Percentiles rank a stretch among this genome's conserved stretches.
Conservation (phyloP, 805 yeast species). For the Lachancea quebecensis region DNA sequence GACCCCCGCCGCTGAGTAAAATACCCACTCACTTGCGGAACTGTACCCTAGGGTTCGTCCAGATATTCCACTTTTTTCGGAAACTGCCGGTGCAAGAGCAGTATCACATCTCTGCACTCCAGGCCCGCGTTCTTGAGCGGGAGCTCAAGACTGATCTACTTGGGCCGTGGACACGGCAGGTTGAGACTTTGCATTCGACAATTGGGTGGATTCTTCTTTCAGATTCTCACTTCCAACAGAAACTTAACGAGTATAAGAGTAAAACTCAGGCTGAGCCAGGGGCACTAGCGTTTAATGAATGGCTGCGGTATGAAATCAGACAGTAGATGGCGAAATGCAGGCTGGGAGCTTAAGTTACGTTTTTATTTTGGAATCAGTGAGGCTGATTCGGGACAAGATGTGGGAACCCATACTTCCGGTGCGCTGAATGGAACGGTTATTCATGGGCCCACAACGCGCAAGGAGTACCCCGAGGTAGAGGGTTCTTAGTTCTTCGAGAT, state of each 20-base stretch:
- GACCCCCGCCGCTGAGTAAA: neutral
- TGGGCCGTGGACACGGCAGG: conserved; percentile 20
- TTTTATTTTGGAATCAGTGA: too few species aligned
- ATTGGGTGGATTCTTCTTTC: neutral
- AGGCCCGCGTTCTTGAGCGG: conserved; percentile 13
- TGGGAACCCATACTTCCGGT: too few species aligned
- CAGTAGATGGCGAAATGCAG: neutral
- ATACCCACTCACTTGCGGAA: conserved; percentile 15
- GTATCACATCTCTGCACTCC: conserved; percentile 15
- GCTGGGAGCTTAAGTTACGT: too few species aligned
- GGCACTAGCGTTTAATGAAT: neutral
- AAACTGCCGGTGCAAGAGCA: conserved; percentile 17
- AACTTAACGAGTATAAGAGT: neutral
- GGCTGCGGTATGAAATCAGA: neutral
- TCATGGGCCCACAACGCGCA: too few species aligned
- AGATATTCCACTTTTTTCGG: conserved; percentile 18
- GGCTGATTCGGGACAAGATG: too few species aligned
- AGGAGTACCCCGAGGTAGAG: neutral
- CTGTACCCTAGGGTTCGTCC: conserved; percentile 21
- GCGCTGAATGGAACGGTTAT: too few species aligned
- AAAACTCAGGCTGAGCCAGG: neutral
- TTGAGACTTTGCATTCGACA: conserved; percentile 16
- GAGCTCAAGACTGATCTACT: conserved; percentile 20
- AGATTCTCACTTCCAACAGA: conserved; percentile 1
- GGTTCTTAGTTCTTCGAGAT: neutral